Conservation (phyloP, 1,284 basidiomycete species). For the Trametes sp. region DNA sequence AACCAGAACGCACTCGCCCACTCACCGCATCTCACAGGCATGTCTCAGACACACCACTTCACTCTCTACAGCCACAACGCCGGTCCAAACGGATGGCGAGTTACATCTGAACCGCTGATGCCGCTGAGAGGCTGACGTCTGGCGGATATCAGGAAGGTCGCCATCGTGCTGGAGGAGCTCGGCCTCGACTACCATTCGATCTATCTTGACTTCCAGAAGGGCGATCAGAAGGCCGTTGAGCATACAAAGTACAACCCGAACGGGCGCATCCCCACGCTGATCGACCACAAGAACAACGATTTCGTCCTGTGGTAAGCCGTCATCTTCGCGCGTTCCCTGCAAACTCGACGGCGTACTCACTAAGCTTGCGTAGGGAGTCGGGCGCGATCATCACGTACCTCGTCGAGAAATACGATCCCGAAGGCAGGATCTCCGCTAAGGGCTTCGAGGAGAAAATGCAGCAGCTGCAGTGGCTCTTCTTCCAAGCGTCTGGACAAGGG, state of each 20-base stretch:
- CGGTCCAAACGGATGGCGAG: not conserved
- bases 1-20: not conserved
- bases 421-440: constrained; percentile 40
- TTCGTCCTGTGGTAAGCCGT: constrained; percentile 18
- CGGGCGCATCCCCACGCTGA: constrained; percentile 41
- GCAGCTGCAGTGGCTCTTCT: constrained; percentile 40
- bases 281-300: constrained; percentile 44
- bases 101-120: no score
- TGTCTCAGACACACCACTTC: constrained; percentile 1
- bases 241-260: constrained; percentile 38
- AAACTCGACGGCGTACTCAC: no score
- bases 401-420: constrained; percentile 44
- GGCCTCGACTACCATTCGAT: constrained; percentile 39
- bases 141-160: constrained; percentile 30
- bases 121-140: not conserved
- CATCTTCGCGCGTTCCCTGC: no score
- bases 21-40: not conserved
- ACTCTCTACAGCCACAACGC: not conserved
- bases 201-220: constrained; percentile 35
- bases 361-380: constrained; percentile 44
- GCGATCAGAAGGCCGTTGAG: constrained; percentile 38
- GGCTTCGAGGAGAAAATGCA: constrained; percentile 32
- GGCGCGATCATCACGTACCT: constrained; percentile 46
- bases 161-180: constrained; percentile 39
- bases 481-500: constrained; percentile 43